phyloP scores from a whole-genome alignment of 176 grass and related monocot species.

The Stipa capillata region DNA sequence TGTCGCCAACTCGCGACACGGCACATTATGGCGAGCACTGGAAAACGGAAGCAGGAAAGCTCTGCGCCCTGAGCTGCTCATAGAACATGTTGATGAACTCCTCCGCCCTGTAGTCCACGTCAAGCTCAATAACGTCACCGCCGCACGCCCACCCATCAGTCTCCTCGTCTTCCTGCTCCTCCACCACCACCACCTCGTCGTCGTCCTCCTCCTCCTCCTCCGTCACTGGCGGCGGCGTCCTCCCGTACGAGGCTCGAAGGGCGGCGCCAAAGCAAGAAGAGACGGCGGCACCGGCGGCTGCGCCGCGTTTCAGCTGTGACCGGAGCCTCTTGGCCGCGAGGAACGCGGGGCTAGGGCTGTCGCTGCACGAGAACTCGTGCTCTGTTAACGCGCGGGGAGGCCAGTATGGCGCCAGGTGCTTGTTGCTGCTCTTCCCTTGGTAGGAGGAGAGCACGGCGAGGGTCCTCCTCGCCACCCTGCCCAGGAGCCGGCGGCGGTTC shows the following conservation, averaged over 20 bases:
- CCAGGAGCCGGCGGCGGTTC: conserved; percentile 28
- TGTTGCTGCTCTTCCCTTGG: conserved; percentile 8
- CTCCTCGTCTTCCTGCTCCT: neutral
- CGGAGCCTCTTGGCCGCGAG: conserved; percentile 30
- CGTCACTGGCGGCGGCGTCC: neutral
- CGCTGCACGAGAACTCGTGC: conserved; percentile 69
- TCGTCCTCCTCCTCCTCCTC: neutral
- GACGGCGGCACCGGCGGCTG: neutral
- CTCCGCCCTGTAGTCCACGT: conserved; percentile 81
- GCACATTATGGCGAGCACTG: conserved; percentile 14
- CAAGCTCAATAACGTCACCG: conserved; percentile 31
- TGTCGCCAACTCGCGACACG: too few relatives aligned
- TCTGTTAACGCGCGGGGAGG: conserved; percentile 21
- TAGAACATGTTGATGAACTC: conserved; percentile 91
- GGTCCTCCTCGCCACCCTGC: conserved; percentile 32
- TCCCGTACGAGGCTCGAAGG: neutral
- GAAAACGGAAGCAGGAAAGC: conserved; percentile 11
- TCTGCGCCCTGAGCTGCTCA: conserved; percentile 77
- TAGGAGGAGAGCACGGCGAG: conserved; percentile 22
- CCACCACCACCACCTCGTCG: too few relatives aligned
- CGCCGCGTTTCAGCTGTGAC: conserved; percentile 20
- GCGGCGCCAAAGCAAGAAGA: conserved; percentile 25
- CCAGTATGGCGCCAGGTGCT: neutral
- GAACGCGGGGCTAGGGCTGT: conserved; percentile 50
- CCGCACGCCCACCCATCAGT: neutral